Base-by-base conservation (phyloP, 2,329 filamentous ascomycete genomes). In the Sporothrix humicola region DNA sequence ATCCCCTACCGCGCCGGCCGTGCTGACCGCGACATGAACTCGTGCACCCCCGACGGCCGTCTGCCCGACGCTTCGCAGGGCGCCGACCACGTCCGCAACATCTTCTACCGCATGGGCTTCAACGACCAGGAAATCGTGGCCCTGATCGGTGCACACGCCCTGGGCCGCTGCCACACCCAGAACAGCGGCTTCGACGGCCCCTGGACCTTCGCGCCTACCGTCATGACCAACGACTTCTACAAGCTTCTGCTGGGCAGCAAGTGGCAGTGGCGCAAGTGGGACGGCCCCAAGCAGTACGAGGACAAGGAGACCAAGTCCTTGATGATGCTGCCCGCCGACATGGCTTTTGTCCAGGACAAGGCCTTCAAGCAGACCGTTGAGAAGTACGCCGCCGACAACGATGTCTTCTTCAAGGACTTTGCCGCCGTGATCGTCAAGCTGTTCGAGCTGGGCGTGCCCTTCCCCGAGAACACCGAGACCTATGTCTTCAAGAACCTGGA, bases 91-190 rank as follows among this genome's bases (percentile, higher is more conserved):
- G 88, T 98, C 79, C 92, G 96, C 79, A 89, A 89, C 84, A 95
- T 98, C 86, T 99, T 98, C 84, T 89, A 91, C 83, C 94, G 95
- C 81, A 98, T 98, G 95, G 95, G 95, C 78, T 98, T 98, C 88
- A 92, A 96, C 83, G 95, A 99, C 85, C 93, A 93, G 80, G 95
- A 98, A 84, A 98, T 98, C 81, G 95, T 98, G 63, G 96, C 95
- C 44, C 89, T 98, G 71, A 87, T 88, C 31, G 94, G 94, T 78
- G 94, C 92, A 68, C 94, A 97, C 85, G 92, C 93, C 71, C 89
- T 97, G 52, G 95, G 95, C 76, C 93, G 95, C 77, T 97, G 80
- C 86, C 96, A 98, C 87, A 87, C 90, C 9, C 92, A 96, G 84
- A 93, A 95, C 81, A 94, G 91, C 76, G 95, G 95, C 76, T 98